Base-by-base conservation (phyloP, 1,139 yeast species). In the Wickerhamomyces sp. region DNA sequence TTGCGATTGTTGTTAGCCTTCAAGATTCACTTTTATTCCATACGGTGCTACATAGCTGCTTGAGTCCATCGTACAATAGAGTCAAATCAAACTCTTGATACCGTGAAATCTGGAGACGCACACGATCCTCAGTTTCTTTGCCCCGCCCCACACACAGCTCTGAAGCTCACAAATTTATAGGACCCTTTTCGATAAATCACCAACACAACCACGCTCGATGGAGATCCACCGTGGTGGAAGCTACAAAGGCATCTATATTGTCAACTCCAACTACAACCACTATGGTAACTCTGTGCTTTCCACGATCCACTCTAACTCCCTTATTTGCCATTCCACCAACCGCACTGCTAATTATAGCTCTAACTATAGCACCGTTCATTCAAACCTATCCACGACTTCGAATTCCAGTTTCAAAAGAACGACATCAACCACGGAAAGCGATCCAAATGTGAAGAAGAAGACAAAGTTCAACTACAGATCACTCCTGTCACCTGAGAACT, bases 261-360 rank as follows among this genome's bases (percentile, higher is more conserved):
- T 51, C 32, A 51, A 51, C 39, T 31, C 45, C 20, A 40, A 47
- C 38, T 51, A 51, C 37, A 43, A 39, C 28, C 46, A 41, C 21
- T 51, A 51, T 32, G 55, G 55, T 6, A 46, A 46, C 13, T 46
- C 52, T 3, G 47, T 47, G 6, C 20, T 45, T 3, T 28, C 30
- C 3, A 20, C 30, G 9, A 38, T 40, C 10, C 37, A 33, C 13
- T 35, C 46, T 0, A 26, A 20, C 17, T 33, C 42, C 4, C 19
- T 21, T n/a, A n/a, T n/a, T n/a, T n/a, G n/a, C n/a, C n/a, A n/a
- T n/a, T n/a, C n/a, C n/a, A n/a, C n/a, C n/a, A n/a, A n/a, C n/a
- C n/a, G n/a, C n/a, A 16, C 12, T 28, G 8, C 13, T 36, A 12
- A 23, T 16, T 14, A 7, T 17, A 9, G 30, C 27, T 22, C 14